Evolutionary conservation across 345 rosid species (phyloP).

Genomic region (Salix arbutifolia): DNA sequence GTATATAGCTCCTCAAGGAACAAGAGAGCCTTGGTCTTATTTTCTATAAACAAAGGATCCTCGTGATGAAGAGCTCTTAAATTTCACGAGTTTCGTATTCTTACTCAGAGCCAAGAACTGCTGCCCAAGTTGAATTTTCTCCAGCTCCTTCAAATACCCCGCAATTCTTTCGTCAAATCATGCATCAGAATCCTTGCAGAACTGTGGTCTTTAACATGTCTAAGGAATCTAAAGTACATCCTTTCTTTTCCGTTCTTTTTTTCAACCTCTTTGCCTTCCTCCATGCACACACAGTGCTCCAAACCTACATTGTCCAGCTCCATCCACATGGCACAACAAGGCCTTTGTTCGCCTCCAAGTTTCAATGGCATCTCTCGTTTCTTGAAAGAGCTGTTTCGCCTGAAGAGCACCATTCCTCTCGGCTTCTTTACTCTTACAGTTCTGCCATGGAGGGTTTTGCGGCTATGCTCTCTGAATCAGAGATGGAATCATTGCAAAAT

Average conservation of each 20-base stretch:
- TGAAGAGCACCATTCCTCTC: slow-evolving; percentile 49
- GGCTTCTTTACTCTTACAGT: slow-evolving; percentile 76
- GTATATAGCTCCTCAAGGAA: slow-evolving; percentile 19
- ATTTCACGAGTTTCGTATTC: slow-evolving; percentile 89
- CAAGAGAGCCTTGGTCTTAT: slow-evolving; percentile 19
- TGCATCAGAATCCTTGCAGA: slow-evolving; percentile 27
- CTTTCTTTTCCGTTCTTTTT: slow-evolving; percentile 24
- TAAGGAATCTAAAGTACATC: slow-evolving; percentile 34
- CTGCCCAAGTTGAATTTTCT: slow-evolving; percentile 14
- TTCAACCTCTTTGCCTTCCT: slow-evolving; percentile 28
- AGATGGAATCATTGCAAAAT: slow-evolving; percentile 38
- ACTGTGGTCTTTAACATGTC: slow-evolving; percentile 11
- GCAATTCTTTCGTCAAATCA: slow-evolving; percentile 28
- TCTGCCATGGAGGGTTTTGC: slow-evolving; percentile 91
- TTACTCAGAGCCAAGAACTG: slow-evolving; percentile 21
- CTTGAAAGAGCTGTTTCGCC: slow-evolving; percentile 42
- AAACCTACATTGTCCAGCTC: slow-evolving; percentile 82
- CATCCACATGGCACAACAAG: slow-evolving; percentile 50
- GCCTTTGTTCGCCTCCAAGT: slow-evolving; percentile 42
- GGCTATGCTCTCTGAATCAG: slow-evolving; percentile 61
- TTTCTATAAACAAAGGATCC: slow-evolving; percentile 56
- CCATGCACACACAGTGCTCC: slow-evolving; percentile 30
- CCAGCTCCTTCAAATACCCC: slow-evolving; percentile 58
- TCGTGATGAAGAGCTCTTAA: slow-evolving; percentile 93
- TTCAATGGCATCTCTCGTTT: slow-evolving; percentile 68